Base-by-base conservation (phyloP, 805 yeast genomes). In the Nakazawaea wickerhamii region DNA sequence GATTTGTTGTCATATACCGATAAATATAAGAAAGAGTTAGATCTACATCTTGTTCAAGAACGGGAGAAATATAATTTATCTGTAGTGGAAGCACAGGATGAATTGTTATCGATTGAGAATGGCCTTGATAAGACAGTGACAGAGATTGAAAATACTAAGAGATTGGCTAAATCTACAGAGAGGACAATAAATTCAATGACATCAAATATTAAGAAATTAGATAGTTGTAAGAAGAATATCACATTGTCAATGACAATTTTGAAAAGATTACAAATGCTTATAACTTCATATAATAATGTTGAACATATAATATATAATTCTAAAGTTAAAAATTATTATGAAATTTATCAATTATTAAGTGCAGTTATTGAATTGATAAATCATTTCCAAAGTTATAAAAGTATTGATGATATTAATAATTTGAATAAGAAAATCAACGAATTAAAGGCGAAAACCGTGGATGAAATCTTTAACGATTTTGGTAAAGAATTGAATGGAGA, bases 221-320 rank as follows among this genome's bases (percentile, higher is more conserved):
- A 93, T 60, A 77, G 75, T 39, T 81, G 90, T 27, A 93, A 93
- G 65, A 78, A 77, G 56, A 93, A 93, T 59, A 66, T 93, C 38
- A 90, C 88, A 2, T 69, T 79, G 21, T 78, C 93, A 9, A 86
- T 93, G 85, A 87, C 95, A 1, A 79, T 89, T 28, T 68, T 91
- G 50, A 86, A 91, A 54, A 73, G 96, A 48, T 67, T 93, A 30
- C 95, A 89, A 55, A 90, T 90, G 86, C 68, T 93, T 38, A 72
- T 85, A 5, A 79, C 77, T 17, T 90, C 95, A 2, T 81, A 79
- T 57, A 79, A 79, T 32, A 76, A 77, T 48, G 68, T 88, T 36
- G 70, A 70, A 14, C 55, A 61, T 5, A 64, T 75, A 39, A 64
- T 75, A 1, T 61, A 68, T 18, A 65, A 55, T 33, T 46, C 52